These are phyloP conservation scores for Samsoniella hepiali DNA, from an alignment of 2,329 filamentous ascomycete genomes.

Conservation along the genomic window DNA sequence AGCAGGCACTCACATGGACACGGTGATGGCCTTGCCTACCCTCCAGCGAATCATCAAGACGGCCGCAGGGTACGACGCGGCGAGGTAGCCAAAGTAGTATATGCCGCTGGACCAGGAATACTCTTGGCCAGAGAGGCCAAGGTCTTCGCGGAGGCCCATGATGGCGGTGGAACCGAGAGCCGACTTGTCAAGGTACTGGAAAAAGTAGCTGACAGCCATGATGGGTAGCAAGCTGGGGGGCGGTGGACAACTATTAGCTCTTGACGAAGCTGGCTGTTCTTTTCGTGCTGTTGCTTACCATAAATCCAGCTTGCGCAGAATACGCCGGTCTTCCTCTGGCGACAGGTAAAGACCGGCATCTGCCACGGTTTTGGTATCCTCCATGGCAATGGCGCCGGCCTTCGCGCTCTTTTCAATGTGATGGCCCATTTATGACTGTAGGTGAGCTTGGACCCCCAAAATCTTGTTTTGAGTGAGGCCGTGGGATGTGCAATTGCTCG, in stretches of 20 bases:
- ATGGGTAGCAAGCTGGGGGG: conserved; percentile 46
- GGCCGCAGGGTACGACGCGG: conserved; percentile 28
- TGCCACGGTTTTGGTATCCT: neutral
- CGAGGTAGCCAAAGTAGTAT: conserved; percentile 51
- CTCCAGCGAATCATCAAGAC: conserved; percentile 28
- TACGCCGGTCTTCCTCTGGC: conserved; percentile 41
- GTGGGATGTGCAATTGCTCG: neutral
- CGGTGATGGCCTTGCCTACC: conserved; percentile 29
- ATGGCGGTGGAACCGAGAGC: conserved; percentile 49
- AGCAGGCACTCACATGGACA: conserved; percentile 21
- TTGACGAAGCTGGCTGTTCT: neutral
- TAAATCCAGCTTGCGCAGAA: conserved; percentile 56
- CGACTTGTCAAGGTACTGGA: conserved; percentile 61
- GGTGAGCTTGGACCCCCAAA: neutral
- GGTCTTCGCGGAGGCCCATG: conserved; percentile 46
- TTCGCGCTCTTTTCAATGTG: neutral
- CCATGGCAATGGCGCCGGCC: neutral
- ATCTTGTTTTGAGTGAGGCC: too few species aligned
- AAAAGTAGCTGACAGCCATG: conserved; percentile 51
- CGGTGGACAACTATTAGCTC: neutral
- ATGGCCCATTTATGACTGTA: neutral
- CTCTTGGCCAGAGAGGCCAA: conserved; percentile 45
- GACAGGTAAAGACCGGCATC: neutral
- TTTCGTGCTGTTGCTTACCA: conserved; percentile 42
- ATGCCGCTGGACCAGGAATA: conserved; percentile 50